Evolutionary conservation across 768 basidiomycete genomes (phyloP), one percentile per base, ranked within the genome.

Genomic region (Trametes cubensis): DNA sequence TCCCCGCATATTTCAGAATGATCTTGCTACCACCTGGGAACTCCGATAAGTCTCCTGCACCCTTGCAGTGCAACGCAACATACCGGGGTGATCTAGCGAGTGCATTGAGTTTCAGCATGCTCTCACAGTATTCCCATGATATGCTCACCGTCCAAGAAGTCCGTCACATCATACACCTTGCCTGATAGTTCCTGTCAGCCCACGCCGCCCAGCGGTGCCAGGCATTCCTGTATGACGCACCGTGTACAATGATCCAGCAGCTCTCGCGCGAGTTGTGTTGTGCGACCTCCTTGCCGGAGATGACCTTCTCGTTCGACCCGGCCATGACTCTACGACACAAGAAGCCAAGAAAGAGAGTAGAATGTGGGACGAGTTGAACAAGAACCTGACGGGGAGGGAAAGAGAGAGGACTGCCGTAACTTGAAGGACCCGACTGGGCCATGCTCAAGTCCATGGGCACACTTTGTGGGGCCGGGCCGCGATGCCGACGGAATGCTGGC

Each of bases 231-330:
- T n/a, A 17, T 6, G 5, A 63, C 69, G 41, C 45, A 70, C 90
- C 89, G 66, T 94, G 90, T 0, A 94, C 88, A 60, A 94, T 92
- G 61, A 94, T 92, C 89, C 89, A 90, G 66, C 88, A 88, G 64
- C 82, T 85, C 57, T 88, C 82, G 21, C 87, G 75, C 42, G 72
- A 77, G 65, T 82, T 84, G 67, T 87, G 86, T 64, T 77, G 60
- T 6, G 85, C 82, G 30, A 87, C 83, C 61, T 82, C 78, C 60
- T 80, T 50, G 10, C 71, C 71, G 4, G 71, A 65, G 39, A 64
- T 17, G 8, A 49, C 40, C 30, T 58, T 67, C n/a, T 25, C 54
- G 30, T 34, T 17, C 4, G 39, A 18, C 10, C 21, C 41, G 18
- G 50, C 23, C 41, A 52, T 52, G 26, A 13, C 6, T 7, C 25